Evolutionary conservation across 2,329 filamentous ascomycete genomes (phyloP), one percentile per base, ranked within the genome.

Genomic region (Fusarium torulosum): DNA sequence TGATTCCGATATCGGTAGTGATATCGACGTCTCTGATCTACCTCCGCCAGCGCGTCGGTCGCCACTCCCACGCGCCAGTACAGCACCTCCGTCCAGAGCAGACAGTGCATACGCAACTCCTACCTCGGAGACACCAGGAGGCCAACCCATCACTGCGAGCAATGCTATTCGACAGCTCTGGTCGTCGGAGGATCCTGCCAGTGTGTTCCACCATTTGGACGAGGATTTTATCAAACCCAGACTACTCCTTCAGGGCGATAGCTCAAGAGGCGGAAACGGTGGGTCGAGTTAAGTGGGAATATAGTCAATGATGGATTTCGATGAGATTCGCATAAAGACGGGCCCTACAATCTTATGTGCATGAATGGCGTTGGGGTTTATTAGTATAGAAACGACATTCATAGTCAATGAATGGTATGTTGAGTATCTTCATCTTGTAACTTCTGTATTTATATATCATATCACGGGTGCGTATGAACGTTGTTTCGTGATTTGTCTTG

Each of bases 191-290:
- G 96, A 99, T 77, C 94, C 96, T 43, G 91, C 92, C 11, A 93
- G 91, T 44, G 88, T 96, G 80, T 97, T 99, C 79, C 90, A 90
- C 70, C 94, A 97, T 79, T 82, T 99, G 62, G 96, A 99, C 77
- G 96, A 99, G 79, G 93, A 94, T 63, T 97, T 94, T 77, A 94
- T 98, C 79, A 98, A 98, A 83, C 95, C 95, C 19, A 92, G 90
- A 75, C 80, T 98, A 55, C 79, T 98, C 68, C 85, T 98, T 20
- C 94, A 97, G 79, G 91, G 90, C 44, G 84, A 84, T 23, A 62
- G 62, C 10, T 58, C 69, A 7, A 67, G 74, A n/a, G 75, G 76
- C 17, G 71, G 73, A 4, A 71, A 72, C 43, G 68, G 72, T 21
- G 68, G 71, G 23, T 58, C 67, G n/a, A 69, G 70, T 44, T 74